Evolutionary conservation across 2,329 filamentous ascomycete genomes (phyloP).

Genomic region (Plectosphaerella sp.): DNA sequence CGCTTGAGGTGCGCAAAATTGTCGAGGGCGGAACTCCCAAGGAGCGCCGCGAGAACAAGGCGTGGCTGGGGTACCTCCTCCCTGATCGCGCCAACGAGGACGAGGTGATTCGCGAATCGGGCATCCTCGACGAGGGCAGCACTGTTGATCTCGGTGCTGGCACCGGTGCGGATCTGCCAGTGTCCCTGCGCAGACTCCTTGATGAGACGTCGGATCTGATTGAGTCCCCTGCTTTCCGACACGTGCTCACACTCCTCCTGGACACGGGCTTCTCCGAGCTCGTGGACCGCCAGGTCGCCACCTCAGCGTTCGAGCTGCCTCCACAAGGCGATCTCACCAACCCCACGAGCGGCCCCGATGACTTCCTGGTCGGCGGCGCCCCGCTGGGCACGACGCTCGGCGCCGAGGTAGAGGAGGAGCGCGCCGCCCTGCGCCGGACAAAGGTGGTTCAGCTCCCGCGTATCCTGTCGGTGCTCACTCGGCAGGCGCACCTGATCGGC

Average conservation of each 20-base stretch:
- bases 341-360: constrained; percentile 52
- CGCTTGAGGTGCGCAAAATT: constrained; percentile 76
- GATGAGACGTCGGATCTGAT: constrained; percentile 96
- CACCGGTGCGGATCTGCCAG: constrained; percentile 33
- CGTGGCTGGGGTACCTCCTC: constrained; percentile 82
- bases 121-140: constrained; percentile 50
- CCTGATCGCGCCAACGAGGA: constrained; percentile 76
- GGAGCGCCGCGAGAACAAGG: constrained; percentile 33
- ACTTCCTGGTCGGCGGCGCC: constrained; percentile 80
- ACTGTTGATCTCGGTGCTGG: constrained; percentile 25
- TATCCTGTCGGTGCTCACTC: constrained; percentile 81
- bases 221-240: constrained; percentile 85
- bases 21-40: constrained; percentile 63
- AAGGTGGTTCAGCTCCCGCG: constrained; percentile 74
- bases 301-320: constrained; percentile 69
- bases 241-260: constrained; percentile 80
- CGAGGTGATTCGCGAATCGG: constrained; percentile 79
- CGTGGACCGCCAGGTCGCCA: constrained; percentile 75
- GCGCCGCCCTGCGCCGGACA: constrained; percentile 27
- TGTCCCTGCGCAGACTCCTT: constrained; percentile 72
- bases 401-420: constrained; percentile 56
- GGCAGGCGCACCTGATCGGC: constrained; percentile 87
- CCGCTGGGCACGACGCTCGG: constrained; percentile 74
- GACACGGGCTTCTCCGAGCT: constrained; percentile 83
- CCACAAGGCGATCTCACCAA: constrained; percentile 5